phyloP scores from a whole-genome alignment of 1,139 yeast genomes.

The Magnusiomyces starmeri region DNA sequence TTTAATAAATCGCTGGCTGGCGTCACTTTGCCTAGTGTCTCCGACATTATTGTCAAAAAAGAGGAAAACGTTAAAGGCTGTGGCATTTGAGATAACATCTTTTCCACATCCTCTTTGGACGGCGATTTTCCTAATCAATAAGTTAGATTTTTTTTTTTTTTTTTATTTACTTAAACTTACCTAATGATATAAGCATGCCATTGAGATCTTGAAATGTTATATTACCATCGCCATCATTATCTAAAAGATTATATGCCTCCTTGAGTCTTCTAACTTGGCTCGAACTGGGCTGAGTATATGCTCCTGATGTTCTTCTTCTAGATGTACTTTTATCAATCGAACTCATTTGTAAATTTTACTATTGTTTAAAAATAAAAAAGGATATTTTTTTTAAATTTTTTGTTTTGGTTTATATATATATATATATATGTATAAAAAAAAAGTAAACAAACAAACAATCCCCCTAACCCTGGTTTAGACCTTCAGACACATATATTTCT shows the following conservation, averaged over 20 bases:
- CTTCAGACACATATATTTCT: no score
- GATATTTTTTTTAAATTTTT: not conserved
- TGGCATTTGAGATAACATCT: conserved; percentile 47
- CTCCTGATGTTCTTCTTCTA: conserved; percentile 28
- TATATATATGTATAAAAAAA: not conserved
- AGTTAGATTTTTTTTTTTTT: no score
- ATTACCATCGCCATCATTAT: conserved; percentile 71
- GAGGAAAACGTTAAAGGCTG: conserved; percentile 60
- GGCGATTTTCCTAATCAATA: conserved; percentile 34
- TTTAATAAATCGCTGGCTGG: conserved; percentile 51
- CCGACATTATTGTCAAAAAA: conserved; percentile 62
- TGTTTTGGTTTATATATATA: not conserved
- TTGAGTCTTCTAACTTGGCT: conserved; percentile 39
- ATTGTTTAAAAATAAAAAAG: no score
- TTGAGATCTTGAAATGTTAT: conserved; percentile 55
- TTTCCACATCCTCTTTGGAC: conserved; percentile 33
- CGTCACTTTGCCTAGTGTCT: conserved; percentile 50
- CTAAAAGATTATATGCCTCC: conserved; percentile 59
- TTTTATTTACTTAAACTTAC: conserved; percentile 22
- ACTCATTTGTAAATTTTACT: not conserved
- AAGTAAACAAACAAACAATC: no score
- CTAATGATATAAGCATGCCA: conserved; percentile 50
- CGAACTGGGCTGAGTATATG: conserved; percentile 34
- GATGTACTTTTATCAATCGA: not conserved
- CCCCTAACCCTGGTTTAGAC: no score